Evolutionary conservation across 345 rosid species (phyloP).

Genomic region (Mallotus nudiflorus): DNA sequence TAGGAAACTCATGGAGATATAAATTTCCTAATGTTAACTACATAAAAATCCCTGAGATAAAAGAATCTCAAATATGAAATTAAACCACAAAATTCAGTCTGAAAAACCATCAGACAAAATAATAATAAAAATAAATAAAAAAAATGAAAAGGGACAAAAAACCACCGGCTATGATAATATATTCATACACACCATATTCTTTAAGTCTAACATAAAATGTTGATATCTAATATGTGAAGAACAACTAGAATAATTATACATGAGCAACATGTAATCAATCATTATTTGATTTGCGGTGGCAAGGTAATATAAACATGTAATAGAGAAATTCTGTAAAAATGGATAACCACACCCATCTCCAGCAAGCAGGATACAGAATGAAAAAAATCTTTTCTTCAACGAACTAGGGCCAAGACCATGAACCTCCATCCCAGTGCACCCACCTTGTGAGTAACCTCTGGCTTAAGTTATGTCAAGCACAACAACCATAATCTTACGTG

Average conservation of each 20-base stretch:
- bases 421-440: slow-evolving; percentile 48
- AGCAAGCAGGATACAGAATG: slow-evolving; percentile 54
- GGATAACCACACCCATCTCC: slow-evolving; percentile 13
- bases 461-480: slow-evolving; percentile 50
- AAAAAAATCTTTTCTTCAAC: slow-evolving; percentile 45
- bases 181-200: background rate
- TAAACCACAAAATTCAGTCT: background rate
- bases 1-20: slow-evolving; percentile 9
- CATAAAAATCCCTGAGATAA: background rate
- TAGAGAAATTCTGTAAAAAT: slow-evolving; percentile 2
- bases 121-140: too few species aligned
- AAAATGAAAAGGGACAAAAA: too few species aligned
- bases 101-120: background rate
- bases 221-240: background rate
- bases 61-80: background rate
- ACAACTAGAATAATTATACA: background rate
- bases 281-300: background rate
- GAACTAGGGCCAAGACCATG: slow-evolving; percentile 46
- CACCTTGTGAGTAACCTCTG: slow-evolving; percentile 51
- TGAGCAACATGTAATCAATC: background rate
- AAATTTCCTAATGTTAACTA: background rate
- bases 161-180: too few species aligned
- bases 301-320: slow-evolving; percentile 1
- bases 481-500: slow-evolving; percentile 26
- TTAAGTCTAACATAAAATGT: background rate